A percentile compares a stretch with the other conserved stretches of the same genome.
Evolutionary conservation across 805 yeast species (phyloP).

Genomic region (Gaillardinia entomophila): DNA sequence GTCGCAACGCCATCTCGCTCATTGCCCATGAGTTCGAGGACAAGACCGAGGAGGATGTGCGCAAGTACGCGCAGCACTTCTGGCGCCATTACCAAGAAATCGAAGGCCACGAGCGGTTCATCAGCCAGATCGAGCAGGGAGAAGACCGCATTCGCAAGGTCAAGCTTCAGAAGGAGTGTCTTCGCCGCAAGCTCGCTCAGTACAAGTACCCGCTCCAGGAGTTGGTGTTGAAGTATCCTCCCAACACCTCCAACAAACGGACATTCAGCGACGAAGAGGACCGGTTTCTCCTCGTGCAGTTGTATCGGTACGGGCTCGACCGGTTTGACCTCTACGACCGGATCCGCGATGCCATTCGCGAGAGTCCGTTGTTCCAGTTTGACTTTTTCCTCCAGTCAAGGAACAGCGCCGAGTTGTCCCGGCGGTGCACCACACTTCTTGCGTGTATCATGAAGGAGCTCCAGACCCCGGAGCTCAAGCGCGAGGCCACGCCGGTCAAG

Average conservation of each 20-base stretch:
- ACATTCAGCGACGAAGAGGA: slow-evolving; percentile 87
- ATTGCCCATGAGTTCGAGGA: slow-evolving; percentile 80
- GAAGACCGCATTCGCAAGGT: slow-evolving; percentile 71
- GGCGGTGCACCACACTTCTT: slow-evolving; percentile 77
- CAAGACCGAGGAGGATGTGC: slow-evolving; percentile 74
- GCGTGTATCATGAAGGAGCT: slow-evolving; percentile 68
- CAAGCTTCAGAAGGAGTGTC: slow-evolving; percentile 68
- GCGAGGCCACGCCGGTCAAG: slow-evolving; percentile 9
- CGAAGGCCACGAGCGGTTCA: slow-evolving; percentile 83
- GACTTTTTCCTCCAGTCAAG: slow-evolving; percentile 86
- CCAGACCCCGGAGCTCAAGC: slow-evolving; percentile 3
- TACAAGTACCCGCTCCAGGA: slow-evolving; percentile 79
- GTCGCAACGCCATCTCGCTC: slow-evolving; percentile 64
- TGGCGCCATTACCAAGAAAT: slow-evolving; percentile 76
- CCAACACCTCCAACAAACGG: slow-evolving; percentile 55
- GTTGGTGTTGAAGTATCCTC: slow-evolving; percentile 64
- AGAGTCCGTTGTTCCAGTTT: slow-evolving; percentile 72
- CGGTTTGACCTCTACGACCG: slow-evolving; percentile 72
- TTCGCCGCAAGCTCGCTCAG: slow-evolving; percentile 67
- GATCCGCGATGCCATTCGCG: slow-evolving; percentile 68
- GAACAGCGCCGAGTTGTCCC: slow-evolving; percentile 66
- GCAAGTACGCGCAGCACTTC: slow-evolving; percentile 70
- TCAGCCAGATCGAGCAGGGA: slow-evolving; percentile 79
- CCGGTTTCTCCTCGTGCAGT: slow-evolving; percentile 73
- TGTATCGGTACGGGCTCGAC: slow-evolving; percentile 77